Evolutionary conservation across 768 basidiomycete species (phyloP).

Genomic region (Xerocomellus amylosporus): DNA sequence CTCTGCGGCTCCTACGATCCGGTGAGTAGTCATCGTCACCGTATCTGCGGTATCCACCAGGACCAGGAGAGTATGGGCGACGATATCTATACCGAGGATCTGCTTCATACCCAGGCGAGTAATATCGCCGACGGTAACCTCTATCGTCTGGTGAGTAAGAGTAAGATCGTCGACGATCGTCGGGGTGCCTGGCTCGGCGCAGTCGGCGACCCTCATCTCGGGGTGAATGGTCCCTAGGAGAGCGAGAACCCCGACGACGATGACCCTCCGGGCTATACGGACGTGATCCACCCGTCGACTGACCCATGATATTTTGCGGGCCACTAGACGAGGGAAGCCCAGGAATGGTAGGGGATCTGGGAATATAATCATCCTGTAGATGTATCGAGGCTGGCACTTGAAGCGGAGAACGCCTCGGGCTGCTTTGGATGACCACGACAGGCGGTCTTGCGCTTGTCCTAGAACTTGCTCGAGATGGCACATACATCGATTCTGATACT

Average conservation of each 20-base stretch:
- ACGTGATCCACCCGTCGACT: constrained; percentile 8
- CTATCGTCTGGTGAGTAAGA: constrained; percentile 21
- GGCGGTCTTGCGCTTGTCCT: constrained; percentile 14
- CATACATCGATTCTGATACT: constrained; percentile 4
- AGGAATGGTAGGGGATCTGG: constrained; percentile 26
- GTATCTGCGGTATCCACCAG: constrained; percentile 13
- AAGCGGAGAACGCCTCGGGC: constrained; percentile 24
- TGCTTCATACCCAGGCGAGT: constrained; percentile 14
- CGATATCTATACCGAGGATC: constrained; percentile 8
- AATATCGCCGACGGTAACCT: constrained; percentile 2
- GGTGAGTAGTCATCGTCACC: constrained; percentile 6
- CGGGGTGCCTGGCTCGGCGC: not conserved
- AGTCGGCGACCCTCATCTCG: constrained; percentile 1
- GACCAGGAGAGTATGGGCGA: constrained; percentile 19
- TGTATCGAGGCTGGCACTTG: constrained; percentile 9
- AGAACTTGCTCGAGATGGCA: constrained; percentile 18
- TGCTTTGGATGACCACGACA: constrained; percentile 14
- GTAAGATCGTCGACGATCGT: constrained; percentile 22
- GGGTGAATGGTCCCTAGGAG: constrained; percentile 1
- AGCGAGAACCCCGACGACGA: not conserved
- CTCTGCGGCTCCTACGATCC: constrained; percentile 7
- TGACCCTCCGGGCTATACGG: constrained; percentile 11
- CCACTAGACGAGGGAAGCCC: constrained; percentile 1
- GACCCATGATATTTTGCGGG: constrained; percentile 4
- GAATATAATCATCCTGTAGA: constrained; percentile 8